Percentiles rank a stretch among this genome's conserved stretches.
phyloP scores from a whole-genome alignment of 1,284 basidiomycete genomes.

The Irpex sp. region DNA sequence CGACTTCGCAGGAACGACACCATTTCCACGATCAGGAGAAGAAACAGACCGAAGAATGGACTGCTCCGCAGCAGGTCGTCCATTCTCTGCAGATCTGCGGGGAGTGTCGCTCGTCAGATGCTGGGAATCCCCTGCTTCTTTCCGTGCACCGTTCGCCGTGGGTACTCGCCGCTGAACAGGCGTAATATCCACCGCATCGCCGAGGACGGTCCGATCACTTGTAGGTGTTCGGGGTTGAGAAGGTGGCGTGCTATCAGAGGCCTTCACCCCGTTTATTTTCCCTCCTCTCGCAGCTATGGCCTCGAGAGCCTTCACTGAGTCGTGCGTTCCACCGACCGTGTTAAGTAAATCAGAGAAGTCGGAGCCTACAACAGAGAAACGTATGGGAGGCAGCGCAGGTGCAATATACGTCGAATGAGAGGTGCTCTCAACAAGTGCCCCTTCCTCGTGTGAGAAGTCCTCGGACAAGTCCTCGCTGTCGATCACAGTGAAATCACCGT shows the following conservation, averaged over 20 bases:
- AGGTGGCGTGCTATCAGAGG: slow-evolving; percentile 11
- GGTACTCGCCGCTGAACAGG: slow-evolving; percentile 17
- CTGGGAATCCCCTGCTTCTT: neutral
- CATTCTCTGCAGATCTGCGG: neutral
- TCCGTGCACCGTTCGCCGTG: neutral
- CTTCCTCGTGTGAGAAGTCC: slow-evolving; percentile 38
- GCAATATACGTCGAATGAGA: slow-evolving; percentile 72
- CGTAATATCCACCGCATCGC: slow-evolving; percentile 16
- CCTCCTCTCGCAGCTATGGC: slow-evolving; percentile 25
- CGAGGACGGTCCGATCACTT: slow-evolving; percentile 19
- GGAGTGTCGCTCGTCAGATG: neutral
- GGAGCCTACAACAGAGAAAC: slow-evolving; percentile 73
- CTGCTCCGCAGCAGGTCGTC: neutral
- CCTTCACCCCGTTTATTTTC: slow-evolving; percentile 10
- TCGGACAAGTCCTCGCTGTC: slow-evolving; percentile 40
- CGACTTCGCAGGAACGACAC: neutral
- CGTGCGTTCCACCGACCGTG: slow-evolving; percentile 40
- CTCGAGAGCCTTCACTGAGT: slow-evolving; percentile 38
- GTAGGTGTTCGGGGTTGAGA: slow-evolving; percentile 19
- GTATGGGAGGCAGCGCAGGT: slow-evolving; percentile 74
- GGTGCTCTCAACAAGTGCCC: slow-evolving; percentile 57
- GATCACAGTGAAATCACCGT: slow-evolving; percentile 21
- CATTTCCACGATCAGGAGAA: neutral
- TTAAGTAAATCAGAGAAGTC: slow-evolving; percentile 73
- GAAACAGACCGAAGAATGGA: slow-evolving; percentile 1